Evolutionary conservation across 331 rosid species (phyloP), one percentile per base, ranked within the genome.

Genomic region (Phaseolus coccineus): DNA sequence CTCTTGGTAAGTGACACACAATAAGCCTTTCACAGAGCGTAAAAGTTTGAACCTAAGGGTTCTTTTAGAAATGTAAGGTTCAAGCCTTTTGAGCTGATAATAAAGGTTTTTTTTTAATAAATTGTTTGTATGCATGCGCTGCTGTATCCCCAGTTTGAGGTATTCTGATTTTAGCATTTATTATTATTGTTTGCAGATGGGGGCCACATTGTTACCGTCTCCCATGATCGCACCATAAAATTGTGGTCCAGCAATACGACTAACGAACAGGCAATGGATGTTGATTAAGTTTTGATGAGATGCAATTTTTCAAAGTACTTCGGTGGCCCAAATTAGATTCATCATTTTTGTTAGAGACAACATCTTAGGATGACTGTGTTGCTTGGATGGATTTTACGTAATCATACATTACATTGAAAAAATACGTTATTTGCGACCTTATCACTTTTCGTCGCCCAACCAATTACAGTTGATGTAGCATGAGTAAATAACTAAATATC

Each of bases 161-260:
- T 40, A 40, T 72, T 61, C 71, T 85, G 50, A 78, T 52, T 53
- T 66, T 62, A 35, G 50, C 83, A 64, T 85, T 48, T 76, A 55
- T 19, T 68, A 73, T 57, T 79, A 59, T 50, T 71, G 50, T 24
- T 84, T 83, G 89, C 91, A 92, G 97, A 92, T 83, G 97, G 97
- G 8, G 84, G 88, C 46, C 80, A 80, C 57, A 87, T 92, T 39
- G 97, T 96, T 53, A 95, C 97, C 11, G 97, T 91, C 51, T 91
- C 98, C 57, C 97, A 86, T 46, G 98, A 91, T 77, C 90, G 97
- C 73, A 92, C 96, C 57, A 95, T 95, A 77, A 92, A 95, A 85
- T 85, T 92, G 19, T 92, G 97, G 98, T 87, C 96, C 46, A 82
- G 91, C 81, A 77, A 82, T 44, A 44, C 61, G 77, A 82, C 70